A percentile compares a stretch with the other conserved stretches of the same genome.
Evolutionary conservation across 2,329 filamentous ascomycete genomes (phyloP).

Genomic region (Ceratocystiopsis brevicomis): DNA sequence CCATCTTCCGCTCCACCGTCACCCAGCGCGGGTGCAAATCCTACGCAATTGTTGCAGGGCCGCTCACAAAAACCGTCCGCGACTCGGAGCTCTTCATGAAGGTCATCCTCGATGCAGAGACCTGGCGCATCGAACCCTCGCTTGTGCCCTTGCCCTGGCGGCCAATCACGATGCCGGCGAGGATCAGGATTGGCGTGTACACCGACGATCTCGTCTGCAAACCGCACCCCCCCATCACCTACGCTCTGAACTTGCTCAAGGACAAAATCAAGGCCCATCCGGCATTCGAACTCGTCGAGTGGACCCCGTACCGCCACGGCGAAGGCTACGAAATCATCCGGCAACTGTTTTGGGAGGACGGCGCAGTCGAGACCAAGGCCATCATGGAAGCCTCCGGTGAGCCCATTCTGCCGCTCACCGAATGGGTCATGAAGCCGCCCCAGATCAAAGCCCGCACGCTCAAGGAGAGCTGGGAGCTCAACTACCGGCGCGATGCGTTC

Average conservation of each 20-base stretch:
- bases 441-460: not conserved
- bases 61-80: not conserved
- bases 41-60: not conserved
- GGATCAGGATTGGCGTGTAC: not conserved
- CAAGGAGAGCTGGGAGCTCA: constrained; percentile 1
- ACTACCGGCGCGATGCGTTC: not conserved
- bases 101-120: not conserved
- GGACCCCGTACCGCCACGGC: not conserved
- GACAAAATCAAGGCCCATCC: not conserved
- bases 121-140: not conserved
- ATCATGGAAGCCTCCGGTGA: not conserved
- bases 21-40: not conserved
- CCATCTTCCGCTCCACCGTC: not conserved
- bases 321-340: not conserved
- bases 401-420: not conserved
- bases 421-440: not conserved
- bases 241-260: not conserved
- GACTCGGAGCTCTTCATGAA: not conserved
- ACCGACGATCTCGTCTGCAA: not conserved
- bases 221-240: not conserved
- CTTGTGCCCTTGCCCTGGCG: not conserved
- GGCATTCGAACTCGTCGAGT: not conserved
- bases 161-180: not conserved
- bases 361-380: not conserved
- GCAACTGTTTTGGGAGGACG: not conserved